Base-by-base conservation (phyloP, 2,329 filamentous ascomycete species). In the Clonostachys rhizophaga region DNA sequence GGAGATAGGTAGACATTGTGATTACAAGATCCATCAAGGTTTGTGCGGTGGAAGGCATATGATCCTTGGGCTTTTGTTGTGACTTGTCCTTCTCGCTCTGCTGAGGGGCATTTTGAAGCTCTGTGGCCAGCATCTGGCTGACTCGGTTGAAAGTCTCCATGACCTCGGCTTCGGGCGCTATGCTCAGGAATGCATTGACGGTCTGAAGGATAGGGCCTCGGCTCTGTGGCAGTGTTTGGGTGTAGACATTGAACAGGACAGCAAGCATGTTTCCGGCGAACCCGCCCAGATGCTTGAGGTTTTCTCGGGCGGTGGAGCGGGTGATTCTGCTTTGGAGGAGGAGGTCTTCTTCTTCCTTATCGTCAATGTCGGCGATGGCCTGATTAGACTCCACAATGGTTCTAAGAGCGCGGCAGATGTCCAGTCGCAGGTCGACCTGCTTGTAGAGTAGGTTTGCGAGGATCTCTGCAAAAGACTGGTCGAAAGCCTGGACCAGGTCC, bases 221-320 rank as follows among this genome's bases (percentile, higher is more conserved):
- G 59, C 89, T 94, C 60, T 96, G 90, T 3, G 94, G 92, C 24
- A 99, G 76, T 1, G 94, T 99, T 66, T 96, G 89, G 53, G 89
- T 96, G 71, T 99, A 99, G 41, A 99, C 92, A 62, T 99, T 99
- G 76, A 99, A 97, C n/a, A 99, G 74, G 1, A 97, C 92, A 7
- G 94, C 91, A 40, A 99, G 81, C 68, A 99, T 80, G 58, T 97
- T 97, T 50, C 86, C 86, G 2, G 92, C 79, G 60, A 94, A 91
- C 1, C 74, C 72, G 14, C 89, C 83, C 12, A 99, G 75, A 62
- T 95, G 86, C n/a, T 82, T 72, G 37, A 97, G 70, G 61, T 96
- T 96, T 66, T 85, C 84, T 63, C 83, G 73, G 0, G 94, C 92
- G 37, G 83, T 76, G 5, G 75, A 79, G 62, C 87, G 91, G 5